These are phyloP conservation scores for Glonium stellatum DNA, from an alignment of 495 filamentous ascomycete genomes.

Conservation along the genomic window DNA sequence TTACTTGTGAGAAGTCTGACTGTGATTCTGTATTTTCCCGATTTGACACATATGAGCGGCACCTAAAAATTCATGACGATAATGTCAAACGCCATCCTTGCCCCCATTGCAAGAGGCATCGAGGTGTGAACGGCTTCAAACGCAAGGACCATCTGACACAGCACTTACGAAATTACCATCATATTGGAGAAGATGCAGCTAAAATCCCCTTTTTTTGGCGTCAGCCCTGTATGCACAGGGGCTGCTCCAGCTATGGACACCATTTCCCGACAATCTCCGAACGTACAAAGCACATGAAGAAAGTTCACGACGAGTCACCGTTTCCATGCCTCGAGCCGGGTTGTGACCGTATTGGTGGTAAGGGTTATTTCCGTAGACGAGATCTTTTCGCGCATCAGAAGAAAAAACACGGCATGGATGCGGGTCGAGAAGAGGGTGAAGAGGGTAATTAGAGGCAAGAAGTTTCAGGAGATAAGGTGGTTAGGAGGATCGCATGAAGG, in stretches of 20 bases:
- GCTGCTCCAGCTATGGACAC: background rate
- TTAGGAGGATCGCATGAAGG: background rate
- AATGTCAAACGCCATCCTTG: conserved; percentile 25
- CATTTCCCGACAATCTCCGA: conserved; percentile 29
- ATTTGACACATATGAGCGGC: conserved; percentile 29
- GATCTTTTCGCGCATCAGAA: conserved; percentile 34
- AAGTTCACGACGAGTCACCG: conserved; percentile 31
- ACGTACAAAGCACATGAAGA: conserved; percentile 35
- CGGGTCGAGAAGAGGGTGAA: background rate
- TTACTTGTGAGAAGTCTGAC: conserved; percentile 1
- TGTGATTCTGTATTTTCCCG: conserved; percentile 32
- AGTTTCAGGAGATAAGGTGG: background rate
- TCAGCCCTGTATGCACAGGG: conserved; percentile 2
- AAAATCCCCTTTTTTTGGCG: background rate
- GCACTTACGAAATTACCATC: conserved; percentile 37
- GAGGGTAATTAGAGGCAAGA: background rate
- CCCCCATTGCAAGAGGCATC: conserved; percentile 32
- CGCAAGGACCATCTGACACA: conserved; percentile 37
- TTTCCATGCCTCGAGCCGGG: conserved; percentile 32
- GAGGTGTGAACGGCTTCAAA: conserved; percentile 35
- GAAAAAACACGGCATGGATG: conserved; percentile 14
- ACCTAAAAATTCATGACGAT: conserved; percentile 23
- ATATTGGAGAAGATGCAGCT: conserved; percentile 16
- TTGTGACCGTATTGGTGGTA: conserved; percentile 33
- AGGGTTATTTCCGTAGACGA: conserved; percentile 32